Evolutionary conservation across 306 rosid genomes (phyloP).

Genomic region (Vigna nakashimae): DNA sequence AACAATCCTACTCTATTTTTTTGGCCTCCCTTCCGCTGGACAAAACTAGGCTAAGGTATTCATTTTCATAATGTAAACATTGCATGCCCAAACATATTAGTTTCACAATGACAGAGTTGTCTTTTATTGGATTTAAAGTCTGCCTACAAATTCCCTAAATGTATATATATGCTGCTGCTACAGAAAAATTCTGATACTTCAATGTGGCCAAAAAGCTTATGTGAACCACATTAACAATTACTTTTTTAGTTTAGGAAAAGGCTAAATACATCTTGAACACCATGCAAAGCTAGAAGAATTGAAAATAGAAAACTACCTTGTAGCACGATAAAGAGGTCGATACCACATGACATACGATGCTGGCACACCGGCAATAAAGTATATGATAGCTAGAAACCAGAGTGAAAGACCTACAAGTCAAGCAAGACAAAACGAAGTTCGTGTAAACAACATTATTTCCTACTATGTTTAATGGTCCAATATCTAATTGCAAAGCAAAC

Average conservation of each 20-base stretch:
- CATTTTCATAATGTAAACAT: not conserved
- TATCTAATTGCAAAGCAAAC: slow-evolving; percentile 50
- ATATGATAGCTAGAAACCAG: slow-evolving; percentile 79
- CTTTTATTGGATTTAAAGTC: not conserved
- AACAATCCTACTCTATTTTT: too few relatives aligned
- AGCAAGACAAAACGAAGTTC: slow-evolving; percentile 21
- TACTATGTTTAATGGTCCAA: not conserved
- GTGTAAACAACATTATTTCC: slow-evolving; percentile 29
- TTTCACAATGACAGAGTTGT: not conserved
- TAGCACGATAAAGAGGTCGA: slow-evolving; percentile 97
- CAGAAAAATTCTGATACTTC: slow-evolving; percentile 16
- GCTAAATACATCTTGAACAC: slow-evolving; percentile 22
- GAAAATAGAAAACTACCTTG: slow-evolving; percentile 63
- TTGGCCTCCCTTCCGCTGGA: too few relatives aligned
- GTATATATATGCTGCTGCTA: not conserved
- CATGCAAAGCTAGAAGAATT: slow-evolving; percentile 21
- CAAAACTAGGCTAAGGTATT: not conserved
- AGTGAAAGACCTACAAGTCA: slow-evolving; percentile 60
- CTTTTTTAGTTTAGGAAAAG: slow-evolving; percentile 7
- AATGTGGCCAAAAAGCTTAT: not conserved
- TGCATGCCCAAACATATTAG: slow-evolving; percentile 5
- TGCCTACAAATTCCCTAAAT: not conserved
- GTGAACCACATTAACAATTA: slow-evolving; percentile 4
- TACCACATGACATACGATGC: slow-evolving; percentile 80
- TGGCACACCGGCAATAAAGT: slow-evolving; percentile 73